phyloP scores from a whole-genome alignment of 1,139 yeast genomes.

The Tardiomyces blankii region DNA sequence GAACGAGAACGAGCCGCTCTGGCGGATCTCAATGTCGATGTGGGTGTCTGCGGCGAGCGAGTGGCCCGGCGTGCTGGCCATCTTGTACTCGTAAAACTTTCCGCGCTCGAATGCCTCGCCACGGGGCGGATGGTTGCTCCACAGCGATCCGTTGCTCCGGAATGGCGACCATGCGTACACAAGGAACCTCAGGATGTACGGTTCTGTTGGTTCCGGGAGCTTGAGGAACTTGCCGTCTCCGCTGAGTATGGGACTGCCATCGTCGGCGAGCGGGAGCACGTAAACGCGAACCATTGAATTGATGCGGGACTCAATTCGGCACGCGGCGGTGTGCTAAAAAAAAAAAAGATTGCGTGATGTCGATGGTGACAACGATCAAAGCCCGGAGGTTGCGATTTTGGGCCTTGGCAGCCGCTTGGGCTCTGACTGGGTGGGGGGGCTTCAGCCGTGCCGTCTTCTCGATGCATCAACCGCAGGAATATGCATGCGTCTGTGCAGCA shows the following conservation, averaged over 20 bases:
- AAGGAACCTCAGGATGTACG: constrained; percentile 43
- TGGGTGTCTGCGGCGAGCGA: constrained; percentile 44
- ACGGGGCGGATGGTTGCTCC: constrained; percentile 61
- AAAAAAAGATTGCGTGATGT: too few species aligned
- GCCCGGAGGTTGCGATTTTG: too few species aligned
- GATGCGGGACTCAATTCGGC: too few species aligned
- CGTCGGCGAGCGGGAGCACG: constrained; percentile 19
- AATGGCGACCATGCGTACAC: constrained; percentile 68
- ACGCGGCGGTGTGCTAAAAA: too few species aligned
- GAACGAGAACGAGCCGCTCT: constrained; percentile 73
- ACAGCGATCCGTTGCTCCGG: constrained; percentile 56
- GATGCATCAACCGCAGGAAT: too few species aligned
- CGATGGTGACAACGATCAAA: too few species aligned
- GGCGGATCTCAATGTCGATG: constrained; percentile 48
- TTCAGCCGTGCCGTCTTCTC: too few species aligned
- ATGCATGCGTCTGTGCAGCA: too few species aligned
- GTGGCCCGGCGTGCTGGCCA: constrained; percentile 30
- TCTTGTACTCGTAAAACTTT: constrained; percentile 35
- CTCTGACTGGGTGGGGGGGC: too few species aligned
- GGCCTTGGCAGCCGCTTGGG: too few species aligned
- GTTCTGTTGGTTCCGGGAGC: constrained; percentile 43
- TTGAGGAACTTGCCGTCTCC: constrained; percentile 42
- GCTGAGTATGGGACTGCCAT: constrained; percentile 22
- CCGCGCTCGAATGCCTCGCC: constrained; percentile 41
- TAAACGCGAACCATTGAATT: constrained; percentile 4